phyloP scores from a whole-genome alignment of 2,329 filamentous ascomycete genomes.

The Fusarium napiforme region DNA sequence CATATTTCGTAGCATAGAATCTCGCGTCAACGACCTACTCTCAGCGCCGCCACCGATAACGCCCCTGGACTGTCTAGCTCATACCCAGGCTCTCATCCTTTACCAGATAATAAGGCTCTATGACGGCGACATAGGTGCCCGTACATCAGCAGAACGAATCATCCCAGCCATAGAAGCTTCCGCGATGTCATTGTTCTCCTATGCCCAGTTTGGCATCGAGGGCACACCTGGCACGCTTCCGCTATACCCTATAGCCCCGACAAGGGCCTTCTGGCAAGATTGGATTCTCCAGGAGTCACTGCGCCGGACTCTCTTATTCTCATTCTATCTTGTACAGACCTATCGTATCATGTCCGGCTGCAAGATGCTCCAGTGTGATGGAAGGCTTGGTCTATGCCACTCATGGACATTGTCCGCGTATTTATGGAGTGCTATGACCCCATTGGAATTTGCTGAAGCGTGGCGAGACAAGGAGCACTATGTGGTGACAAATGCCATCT shows the following conservation, averaged over 20 bases:
- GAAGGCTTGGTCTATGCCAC: slow-evolving; percentile 46
- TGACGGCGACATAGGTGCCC: slow-evolving; percentile 59
- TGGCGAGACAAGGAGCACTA: slow-evolving; percentile 52
- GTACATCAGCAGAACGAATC: slow-evolving; percentile 52
- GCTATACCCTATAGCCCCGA: slow-evolving; percentile 52
- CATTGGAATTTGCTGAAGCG: slow-evolving; percentile 52
- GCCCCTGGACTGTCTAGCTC: slow-evolving; percentile 50
- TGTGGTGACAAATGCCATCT: slow-evolving; percentile 48
- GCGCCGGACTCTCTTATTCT: slow-evolving; percentile 61
- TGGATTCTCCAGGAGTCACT: slow-evolving; percentile 66
- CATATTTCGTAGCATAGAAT: slow-evolving; percentile 61
- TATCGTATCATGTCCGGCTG: slow-evolving; percentile 51
- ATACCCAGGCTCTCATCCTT: slow-evolving; percentile 60
- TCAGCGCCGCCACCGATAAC: slow-evolving; percentile 47
- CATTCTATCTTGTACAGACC: slow-evolving; percentile 57
- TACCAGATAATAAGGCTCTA: slow-evolving; percentile 63
- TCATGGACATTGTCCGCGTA: slow-evolving; percentile 54
- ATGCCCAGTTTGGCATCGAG: slow-evolving; percentile 48
- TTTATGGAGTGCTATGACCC: slow-evolving; percentile 52
- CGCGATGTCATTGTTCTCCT: slow-evolving; percentile 47
- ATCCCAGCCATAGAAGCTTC: slow-evolving; percentile 50
- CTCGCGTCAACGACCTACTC: slow-evolving; percentile 57
- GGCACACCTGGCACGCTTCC: slow-evolving; percentile 37
- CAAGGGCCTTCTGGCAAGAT: slow-evolving; percentile 59
- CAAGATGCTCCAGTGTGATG: slow-evolving; percentile 43